Conservation (phyloP, 495 filamentous ascomycete species). For the Lepidopterella palustris region DNA sequence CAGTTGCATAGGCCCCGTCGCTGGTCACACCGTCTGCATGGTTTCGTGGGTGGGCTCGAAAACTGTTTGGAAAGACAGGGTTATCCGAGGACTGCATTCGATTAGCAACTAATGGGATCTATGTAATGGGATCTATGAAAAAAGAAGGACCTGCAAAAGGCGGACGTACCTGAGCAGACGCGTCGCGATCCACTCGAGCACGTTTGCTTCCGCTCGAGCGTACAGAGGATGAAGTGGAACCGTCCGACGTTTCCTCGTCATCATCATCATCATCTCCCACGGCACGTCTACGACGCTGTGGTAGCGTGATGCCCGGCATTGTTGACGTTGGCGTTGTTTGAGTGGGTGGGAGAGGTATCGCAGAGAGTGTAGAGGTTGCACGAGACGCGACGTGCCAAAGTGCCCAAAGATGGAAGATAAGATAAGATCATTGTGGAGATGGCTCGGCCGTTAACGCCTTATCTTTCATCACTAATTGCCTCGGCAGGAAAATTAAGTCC, state of each 20-base stretch:
- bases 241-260: conserved; percentile 12
- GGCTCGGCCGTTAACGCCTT: too few relatives aligned
- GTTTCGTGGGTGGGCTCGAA: conserved; percentile 8
- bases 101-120: not conserved
- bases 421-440: too few relatives aligned
- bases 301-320: conserved; percentile 15
- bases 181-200: conserved; percentile 21
- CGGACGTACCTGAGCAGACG: conserved; percentile 4
- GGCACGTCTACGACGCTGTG: not conserved
- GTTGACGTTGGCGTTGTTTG: not conserved
- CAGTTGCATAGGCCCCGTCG: conserved; percentile 11
- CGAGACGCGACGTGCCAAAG: too few relatives aligned
- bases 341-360: not conserved
- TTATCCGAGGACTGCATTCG: not conserved
- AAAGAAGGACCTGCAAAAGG: not conserved
- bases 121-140: not conserved
- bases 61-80: conserved; percentile 13
- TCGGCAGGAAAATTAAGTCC: too few relatives aligned
- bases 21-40: conserved; percentile 8
- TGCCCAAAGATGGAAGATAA: too few relatives aligned
- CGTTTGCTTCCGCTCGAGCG: conserved; percentile 27
- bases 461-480: too few relatives aligned
- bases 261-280: conserved; percentile 18
- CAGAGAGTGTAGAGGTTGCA: not conserved
- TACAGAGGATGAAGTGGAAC: not conserved